A percentile compares a stretch with the other conserved stretches of the same genome.
Conservation (phyloP, 1,284 basidiomycete species). For the Pyrrhoderma lamaoense region DNA sequence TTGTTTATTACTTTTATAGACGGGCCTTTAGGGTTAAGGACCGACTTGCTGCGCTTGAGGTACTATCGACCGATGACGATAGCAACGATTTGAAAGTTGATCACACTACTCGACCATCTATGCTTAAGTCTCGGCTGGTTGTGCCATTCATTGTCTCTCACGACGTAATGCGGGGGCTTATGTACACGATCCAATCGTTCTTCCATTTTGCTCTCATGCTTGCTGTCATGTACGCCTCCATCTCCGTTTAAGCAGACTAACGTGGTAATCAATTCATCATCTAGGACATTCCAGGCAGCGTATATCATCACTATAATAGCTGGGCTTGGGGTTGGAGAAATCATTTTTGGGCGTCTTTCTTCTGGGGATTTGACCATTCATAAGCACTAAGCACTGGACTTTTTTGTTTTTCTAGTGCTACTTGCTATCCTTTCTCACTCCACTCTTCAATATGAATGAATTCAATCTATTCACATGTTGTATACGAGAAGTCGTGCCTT, state of each 20-base stretch:
- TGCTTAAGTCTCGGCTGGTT: conserved; percentile 27
- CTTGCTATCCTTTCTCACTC: neutral
- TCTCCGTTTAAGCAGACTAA: neutral
- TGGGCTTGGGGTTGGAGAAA: conserved; percentile 59
- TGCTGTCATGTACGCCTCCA: conserved; percentile 54
- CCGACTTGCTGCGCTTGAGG: conserved; percentile 4
- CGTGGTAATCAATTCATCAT: conserved; percentile 11
- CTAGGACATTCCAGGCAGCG: conserved; percentile 67
- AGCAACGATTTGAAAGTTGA: conserved; percentile 1
- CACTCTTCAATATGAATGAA: neutral
- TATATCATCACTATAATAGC: conserved; percentile 58
- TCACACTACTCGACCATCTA: neutral
- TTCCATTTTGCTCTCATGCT: conserved; percentile 61
- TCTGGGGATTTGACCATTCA: neutral
- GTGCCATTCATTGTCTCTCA: conserved; percentile 53
- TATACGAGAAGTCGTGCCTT: neutral
- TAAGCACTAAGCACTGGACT: neutral
- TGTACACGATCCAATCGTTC: conserved; percentile 50
- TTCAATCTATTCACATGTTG: neutral
- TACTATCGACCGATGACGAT: conserved; percentile 5
- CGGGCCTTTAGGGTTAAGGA: conserved; percentile 8
- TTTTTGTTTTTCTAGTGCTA: neutral
- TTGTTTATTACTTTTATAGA: too few species aligned
- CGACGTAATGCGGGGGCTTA: conserved; percentile 54
- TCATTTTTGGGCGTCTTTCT: conserved; percentile 46